These are phyloP conservation scores for Termitomyces eurrhizus DNA, from an alignment of 768 basidiomycete species.

Conservation along the genomic window DNA sequence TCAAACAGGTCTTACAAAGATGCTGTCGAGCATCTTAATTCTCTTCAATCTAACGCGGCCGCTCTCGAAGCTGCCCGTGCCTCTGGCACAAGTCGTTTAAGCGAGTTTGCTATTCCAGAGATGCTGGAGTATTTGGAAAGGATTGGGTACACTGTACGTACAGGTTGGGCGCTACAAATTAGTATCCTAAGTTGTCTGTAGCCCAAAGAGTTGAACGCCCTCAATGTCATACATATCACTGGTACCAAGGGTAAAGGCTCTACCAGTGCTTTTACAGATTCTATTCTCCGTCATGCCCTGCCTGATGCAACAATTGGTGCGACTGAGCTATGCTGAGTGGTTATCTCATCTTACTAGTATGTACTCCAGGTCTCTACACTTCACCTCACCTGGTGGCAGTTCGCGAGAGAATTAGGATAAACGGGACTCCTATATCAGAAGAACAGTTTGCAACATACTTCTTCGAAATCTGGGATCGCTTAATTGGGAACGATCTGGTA, in stretches of 20 bases:
- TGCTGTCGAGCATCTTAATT: slow-evolving; percentile 70
- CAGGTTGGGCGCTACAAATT: background rate
- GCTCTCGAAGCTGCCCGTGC: slow-evolving; percentile 79
- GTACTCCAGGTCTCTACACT: slow-evolving; percentile 77
- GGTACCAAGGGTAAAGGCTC: slow-evolving; percentile 99
- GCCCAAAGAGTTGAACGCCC: slow-evolving; percentile 77
- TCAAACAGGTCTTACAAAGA: slow-evolving; percentile 65
- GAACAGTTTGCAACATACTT: slow-evolving; percentile 87
- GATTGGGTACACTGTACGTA: slow-evolving; percentile 79
- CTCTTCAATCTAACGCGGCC: slow-evolving; percentile 92
- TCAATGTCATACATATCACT: slow-evolving; percentile 95
- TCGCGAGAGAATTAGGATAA: slow-evolving; percentile 91
- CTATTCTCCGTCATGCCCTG: slow-evolving; percentile 71
- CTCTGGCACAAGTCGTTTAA: slow-evolving; percentile 52
- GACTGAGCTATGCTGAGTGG: slow-evolving; percentile 17
- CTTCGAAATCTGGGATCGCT: slow-evolving; percentile 92
- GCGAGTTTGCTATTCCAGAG: slow-evolving; percentile 72
- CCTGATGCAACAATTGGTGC: slow-evolving; percentile 81
- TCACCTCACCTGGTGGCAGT: slow-evolving; percentile 97
- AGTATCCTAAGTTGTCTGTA: slow-evolving; percentile 27
- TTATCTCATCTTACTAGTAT: slow-evolving; percentile 1
- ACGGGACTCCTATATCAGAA: slow-evolving; percentile 87
- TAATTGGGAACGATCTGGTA: slow-evolving; percentile 63
- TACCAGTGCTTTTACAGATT: slow-evolving; percentile 89
- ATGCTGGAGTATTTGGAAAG: slow-evolving; percentile 86